phyloP scores from a whole-genome alignment of 441 rosid genomes.

The Isatis lusitanica region DNA sequence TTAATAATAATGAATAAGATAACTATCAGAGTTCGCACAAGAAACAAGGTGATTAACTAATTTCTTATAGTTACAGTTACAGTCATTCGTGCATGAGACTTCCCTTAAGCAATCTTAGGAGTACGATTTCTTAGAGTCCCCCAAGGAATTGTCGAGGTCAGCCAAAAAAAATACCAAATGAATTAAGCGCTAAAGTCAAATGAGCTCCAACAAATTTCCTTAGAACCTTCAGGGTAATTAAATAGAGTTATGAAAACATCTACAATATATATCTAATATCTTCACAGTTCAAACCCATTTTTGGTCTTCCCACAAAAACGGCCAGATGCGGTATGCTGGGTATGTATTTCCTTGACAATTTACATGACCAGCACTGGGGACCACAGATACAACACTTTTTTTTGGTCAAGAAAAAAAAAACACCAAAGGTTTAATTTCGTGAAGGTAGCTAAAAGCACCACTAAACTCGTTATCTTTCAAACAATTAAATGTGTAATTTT shows the following conservation, averaged over 20 bases:
- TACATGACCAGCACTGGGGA: background rate
- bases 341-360: too few species aligned
- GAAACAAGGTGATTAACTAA: slow-evolving; percentile 1
- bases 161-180: slow-evolving; percentile 13
- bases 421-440: background rate
- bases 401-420: too few species aligned
- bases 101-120: slow-evolving; percentile 8
- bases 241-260: background rate
- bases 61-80: background rate
- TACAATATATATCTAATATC: background rate
- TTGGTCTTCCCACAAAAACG: too few species aligned
- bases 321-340: too few species aligned
- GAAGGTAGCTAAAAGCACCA: slow-evolving; percentile 5
- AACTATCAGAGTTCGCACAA: background rate
- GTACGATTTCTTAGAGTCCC: background rate
- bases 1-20: background rate
- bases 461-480: background rate
- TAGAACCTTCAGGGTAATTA: background rate
- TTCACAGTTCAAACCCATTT: slow-evolving; percentile 4
- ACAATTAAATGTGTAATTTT: background rate
- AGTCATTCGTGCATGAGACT: slow-evolving; percentile 1
- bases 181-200: background rate
- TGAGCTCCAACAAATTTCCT: slow-evolving; percentile 1
- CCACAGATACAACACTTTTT: slow-evolving; percentile 2
- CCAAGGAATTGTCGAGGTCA: background rate